phyloP scores from a whole-genome alignment of 2,329 filamentous ascomycete species.

The Penicillium aurantiogriseum region DNA sequence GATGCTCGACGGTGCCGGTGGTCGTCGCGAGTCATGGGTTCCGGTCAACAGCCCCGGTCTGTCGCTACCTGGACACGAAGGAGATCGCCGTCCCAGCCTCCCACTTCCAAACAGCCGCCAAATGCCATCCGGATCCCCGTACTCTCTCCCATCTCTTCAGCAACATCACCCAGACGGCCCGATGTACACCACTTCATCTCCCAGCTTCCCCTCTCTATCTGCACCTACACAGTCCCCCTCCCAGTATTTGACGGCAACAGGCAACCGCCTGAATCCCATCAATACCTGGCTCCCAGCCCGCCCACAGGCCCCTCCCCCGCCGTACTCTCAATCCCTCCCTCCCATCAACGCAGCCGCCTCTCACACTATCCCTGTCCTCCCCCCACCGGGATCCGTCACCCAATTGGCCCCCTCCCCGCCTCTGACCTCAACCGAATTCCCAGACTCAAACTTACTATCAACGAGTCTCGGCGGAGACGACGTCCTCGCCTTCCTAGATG shows the following conservation, averaged over 20 bases:
- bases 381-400: conserved; percentile 35
- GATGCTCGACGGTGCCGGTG: conserved; percentile 30
- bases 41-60: conserved; percentile 40
- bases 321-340: conserved; percentile 41
- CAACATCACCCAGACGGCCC: conserved; percentile 34
- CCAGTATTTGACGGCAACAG: conserved; percentile 27
- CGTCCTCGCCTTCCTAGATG: conserved; percentile 39
- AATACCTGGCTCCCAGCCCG: conserved; percentile 40
- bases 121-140: conserved; percentile 36
- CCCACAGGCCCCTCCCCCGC: conserved; percentile 31
- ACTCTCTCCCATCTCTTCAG: conserved; percentile 37
- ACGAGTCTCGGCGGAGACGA: conserved; percentile 41
- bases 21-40: conserved; percentile 44
- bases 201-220: conserved; percentile 33
- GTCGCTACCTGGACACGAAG: conserved; percentile 32
- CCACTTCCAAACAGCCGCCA: conserved; percentile 37
- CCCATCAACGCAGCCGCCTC: conserved; percentile 36
- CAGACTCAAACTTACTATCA: conserved; percentile 28
- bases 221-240: conserved; percentile 30
- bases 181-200: conserved; percentile 32
- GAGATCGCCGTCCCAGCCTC: conserved; percentile 40
- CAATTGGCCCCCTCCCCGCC: conserved; percentile 33
- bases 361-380: conserved; percentile 37
- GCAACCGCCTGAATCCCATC: conserved; percentile 41
- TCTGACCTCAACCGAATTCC: conserved; percentile 29